Percentiles rank a stretch among this genome's conserved stretches.
Evolutionary conservation across 2,329 filamentous ascomycete species (phyloP).

Genomic region (Huntiella decipiens): DNA sequence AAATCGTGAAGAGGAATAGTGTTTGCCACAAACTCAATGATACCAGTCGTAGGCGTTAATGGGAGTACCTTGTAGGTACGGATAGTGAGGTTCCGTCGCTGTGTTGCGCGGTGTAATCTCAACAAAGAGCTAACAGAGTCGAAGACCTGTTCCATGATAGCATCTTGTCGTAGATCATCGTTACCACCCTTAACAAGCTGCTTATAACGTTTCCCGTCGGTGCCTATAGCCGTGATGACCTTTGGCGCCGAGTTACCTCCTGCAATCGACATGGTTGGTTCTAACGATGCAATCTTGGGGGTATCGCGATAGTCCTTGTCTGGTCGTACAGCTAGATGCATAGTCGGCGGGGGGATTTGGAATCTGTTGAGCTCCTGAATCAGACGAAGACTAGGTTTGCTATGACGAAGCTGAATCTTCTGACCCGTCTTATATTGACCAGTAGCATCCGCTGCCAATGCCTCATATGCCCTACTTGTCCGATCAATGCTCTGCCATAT

Average conservation of each 20-base stretch:
- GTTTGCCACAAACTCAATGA: constrained; percentile 94
- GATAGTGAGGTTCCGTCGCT: constrained; percentile 75
- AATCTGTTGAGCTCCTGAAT: constrained; percentile 43
- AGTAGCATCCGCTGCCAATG: constrained; percentile 45
- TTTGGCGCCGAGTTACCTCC: constrained; percentile 86
- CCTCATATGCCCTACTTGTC: constrained; percentile 48
- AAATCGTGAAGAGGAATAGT: constrained; percentile 86
- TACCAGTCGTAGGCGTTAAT: constrained; percentile 62
- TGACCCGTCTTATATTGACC: constrained; percentile 48
- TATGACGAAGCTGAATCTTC: constrained; percentile 45
- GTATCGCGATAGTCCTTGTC: constrained; percentile 59
- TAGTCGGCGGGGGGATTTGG: constrained; percentile 70
- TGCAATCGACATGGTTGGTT: constrained; percentile 63
- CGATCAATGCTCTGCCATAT: constrained; percentile 57
- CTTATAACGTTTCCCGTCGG: constrained; percentile 62
- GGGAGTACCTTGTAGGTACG: constrained; percentile 95
- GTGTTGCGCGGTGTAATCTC: constrained; percentile 67
- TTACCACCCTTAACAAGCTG: constrained; percentile 91
- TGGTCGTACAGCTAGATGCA: constrained; percentile 58
- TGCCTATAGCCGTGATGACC: constrained; percentile 65
- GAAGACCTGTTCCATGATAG: constrained; percentile 99
- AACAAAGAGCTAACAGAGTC: constrained; percentile 83
- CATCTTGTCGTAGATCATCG: constrained; percentile 90
- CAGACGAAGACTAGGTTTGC: constrained; percentile 42
- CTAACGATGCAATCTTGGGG: constrained; percentile 54